These are phyloP conservation scores for Penicillium italicum DNA, from an alignment of 2,329 filamentous ascomycete genomes.

Conservation along the genomic window DNA sequence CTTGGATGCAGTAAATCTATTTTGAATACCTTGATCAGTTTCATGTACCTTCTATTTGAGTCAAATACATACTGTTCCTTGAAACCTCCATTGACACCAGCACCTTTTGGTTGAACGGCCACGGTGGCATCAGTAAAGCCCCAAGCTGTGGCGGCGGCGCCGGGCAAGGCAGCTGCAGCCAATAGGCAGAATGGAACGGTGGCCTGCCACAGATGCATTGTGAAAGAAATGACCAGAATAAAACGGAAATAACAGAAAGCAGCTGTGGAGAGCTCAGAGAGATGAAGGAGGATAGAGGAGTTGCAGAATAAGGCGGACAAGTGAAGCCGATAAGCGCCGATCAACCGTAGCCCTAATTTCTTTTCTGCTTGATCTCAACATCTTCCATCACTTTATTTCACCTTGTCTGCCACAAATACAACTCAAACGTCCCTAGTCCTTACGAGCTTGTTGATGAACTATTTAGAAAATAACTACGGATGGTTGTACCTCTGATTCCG, in stretches of 20 bases:
- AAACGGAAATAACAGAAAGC: constrained; percentile 2
- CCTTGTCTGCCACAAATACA: background rate
- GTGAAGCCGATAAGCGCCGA: constrained; percentile 27
- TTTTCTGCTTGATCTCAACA: constrained; percentile 24
- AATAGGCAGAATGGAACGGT: constrained; percentile 38
- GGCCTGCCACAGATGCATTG: constrained; percentile 39
- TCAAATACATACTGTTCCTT: constrained; percentile 54
- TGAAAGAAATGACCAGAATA: constrained; percentile 14
- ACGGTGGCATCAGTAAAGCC: constrained; percentile 63
- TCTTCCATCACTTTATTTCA: constrained; percentile 6
- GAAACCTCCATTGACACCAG: constrained; percentile 49
- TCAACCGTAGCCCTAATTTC: constrained; percentile 40
- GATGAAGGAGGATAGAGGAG: constrained; percentile 13
- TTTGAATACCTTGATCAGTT: constrained; percentile 3
- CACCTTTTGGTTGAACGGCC: constrained; percentile 57
- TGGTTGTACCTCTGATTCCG: constrained; percentile 2
- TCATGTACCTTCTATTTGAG: background rate
- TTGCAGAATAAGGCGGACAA: constrained; percentile 25
- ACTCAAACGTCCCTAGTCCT: background rate
- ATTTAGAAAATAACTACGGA: background rate
- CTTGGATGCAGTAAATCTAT: constrained; percentile 57
- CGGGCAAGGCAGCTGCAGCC: constrained; percentile 34
- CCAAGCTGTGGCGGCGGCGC: constrained; percentile 53
- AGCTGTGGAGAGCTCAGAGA: constrained; percentile 7
- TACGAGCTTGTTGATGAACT: background rate